A percentile compares a stretch with the other conserved stretches of the same genome.
These are phyloP conservation scores for Hyaloscypha finlandica DNA, from an alignment of 495 filamentous ascomycete genomes.

Conservation along the genomic window DNA sequence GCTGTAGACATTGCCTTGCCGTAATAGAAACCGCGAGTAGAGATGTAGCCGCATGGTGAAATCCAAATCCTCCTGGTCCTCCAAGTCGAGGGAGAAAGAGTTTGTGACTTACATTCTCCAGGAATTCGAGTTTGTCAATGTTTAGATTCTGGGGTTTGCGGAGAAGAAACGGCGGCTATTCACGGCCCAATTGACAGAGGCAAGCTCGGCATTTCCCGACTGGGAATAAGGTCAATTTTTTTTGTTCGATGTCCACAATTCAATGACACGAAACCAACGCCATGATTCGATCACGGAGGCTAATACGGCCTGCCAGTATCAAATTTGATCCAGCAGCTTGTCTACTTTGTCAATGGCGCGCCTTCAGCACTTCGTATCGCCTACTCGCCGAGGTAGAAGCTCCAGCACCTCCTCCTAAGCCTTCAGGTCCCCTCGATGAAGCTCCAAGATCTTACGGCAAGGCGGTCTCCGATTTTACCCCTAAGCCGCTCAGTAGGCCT, in stretches of 20 bases:
- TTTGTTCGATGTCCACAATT: background rate
- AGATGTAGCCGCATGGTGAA: constrained; percentile 48
- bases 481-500: constrained; percentile 71
- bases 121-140: constrained; percentile 9
- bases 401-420: constrained; percentile 14
- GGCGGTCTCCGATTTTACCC: constrained; percentile 59
- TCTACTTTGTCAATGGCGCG: constrained; percentile 49
- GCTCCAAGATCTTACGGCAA: constrained; percentile 58
- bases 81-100: constrained; percentile 12
- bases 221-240: background rate
- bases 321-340: constrained; percentile 36
- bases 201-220: background rate
- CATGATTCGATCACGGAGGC: constrained; percentile 28
- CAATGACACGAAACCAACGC: background rate
- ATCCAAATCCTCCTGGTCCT: constrained; percentile 20
- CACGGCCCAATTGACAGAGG: constrained; percentile 16
- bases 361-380: constrained; percentile 46
- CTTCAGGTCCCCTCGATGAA: constrained; percentile 41
- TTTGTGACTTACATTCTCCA: constrained; percentile 26
- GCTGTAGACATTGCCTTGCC: constrained; percentile 43
- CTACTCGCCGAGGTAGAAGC: constrained; percentile 38
- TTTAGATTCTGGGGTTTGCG: constrained; percentile 23
- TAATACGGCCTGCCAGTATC: constrained; percentile 22
- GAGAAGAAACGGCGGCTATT: constrained; percentile 18
- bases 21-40: constrained; percentile 43